These are phyloP conservation scores for Blastocystis hominis DNA, from an alignment of 352 stramenopile species.

Conservation along the genomic window DNA sequence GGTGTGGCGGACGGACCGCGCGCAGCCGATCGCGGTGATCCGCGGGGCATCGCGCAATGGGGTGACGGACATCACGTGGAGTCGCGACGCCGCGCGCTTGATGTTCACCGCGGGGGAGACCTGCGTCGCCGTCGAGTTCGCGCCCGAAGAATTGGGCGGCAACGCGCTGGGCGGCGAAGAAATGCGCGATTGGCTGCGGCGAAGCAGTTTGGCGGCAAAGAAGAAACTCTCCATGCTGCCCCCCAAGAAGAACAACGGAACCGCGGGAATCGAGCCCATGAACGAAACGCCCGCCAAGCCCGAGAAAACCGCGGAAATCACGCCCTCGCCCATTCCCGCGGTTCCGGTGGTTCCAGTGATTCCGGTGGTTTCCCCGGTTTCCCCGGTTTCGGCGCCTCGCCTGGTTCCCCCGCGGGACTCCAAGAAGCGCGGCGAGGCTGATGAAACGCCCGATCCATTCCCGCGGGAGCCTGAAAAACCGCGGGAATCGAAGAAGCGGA, in stretches of 20 bases:
- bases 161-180: neutral
- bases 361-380: neutral
- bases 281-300: neutral
- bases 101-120: slow-evolving; percentile 19
- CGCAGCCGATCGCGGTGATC: neutral
- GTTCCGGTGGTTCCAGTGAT: neutral
- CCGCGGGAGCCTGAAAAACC: too few relatives aligned
- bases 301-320: neutral
- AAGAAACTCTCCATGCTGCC: neutral
- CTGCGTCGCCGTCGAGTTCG: neutral
- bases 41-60: neutral
- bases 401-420: neutral
- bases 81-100: neutral
- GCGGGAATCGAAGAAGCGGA: neutral
- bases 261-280: neutral
- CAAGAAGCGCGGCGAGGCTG: neutral
- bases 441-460: neutral
- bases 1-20: slow-evolving; percentile 10
- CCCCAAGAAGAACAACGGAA: neutral
- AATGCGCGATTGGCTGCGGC: neutral
- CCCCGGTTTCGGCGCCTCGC: neutral
- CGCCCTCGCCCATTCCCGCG: neutral
- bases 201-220: neutral
- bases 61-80: slow-evolving; percentile 26
- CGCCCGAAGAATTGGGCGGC: neutral